phyloP scores from a whole-genome alignment of 139 green algal genomes.

The Haematococcus lacustris region DNA sequence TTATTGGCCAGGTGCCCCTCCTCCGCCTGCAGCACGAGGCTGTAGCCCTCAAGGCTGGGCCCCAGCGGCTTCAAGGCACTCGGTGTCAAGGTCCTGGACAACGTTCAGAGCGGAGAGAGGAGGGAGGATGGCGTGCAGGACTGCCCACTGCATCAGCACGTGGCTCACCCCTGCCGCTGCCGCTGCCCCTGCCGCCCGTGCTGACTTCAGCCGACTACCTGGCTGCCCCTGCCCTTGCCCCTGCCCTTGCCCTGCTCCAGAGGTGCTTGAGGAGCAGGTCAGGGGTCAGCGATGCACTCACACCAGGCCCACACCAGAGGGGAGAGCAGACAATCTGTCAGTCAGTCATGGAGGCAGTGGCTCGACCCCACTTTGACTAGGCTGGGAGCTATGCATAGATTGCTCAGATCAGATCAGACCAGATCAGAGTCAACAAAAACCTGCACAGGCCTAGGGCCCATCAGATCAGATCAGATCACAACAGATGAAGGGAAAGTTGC shows the following conservation, averaged over 20 bases:
- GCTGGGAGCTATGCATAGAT: too few relatives aligned
- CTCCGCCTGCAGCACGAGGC: slow-evolving; percentile 32
- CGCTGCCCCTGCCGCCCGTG: background rate
- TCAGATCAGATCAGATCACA: too few relatives aligned
- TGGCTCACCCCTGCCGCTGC: background rate
- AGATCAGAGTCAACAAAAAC: too few relatives aligned
- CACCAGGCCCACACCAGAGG: too few relatives aligned
- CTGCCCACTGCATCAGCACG: background rate
- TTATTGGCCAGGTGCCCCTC: slow-evolving; percentile 30
- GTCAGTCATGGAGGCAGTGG: too few relatives aligned
- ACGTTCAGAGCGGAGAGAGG: background rate
- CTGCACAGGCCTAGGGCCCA: too few relatives aligned
- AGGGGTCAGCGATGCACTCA: too few relatives aligned
- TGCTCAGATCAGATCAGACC: too few relatives aligned
- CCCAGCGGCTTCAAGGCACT: slow-evolving; percentile 30
- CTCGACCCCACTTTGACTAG: too few relatives aligned
- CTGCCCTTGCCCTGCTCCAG: background rate
- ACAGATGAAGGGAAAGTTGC: too few relatives aligned
- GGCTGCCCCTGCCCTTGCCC: background rate
- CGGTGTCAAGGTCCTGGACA: slow-evolving; percentile 39
- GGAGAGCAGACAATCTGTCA: too few relatives aligned
- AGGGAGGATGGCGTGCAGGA: background rate
- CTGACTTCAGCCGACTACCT: background rate
- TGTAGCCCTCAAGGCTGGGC: slow-evolving; percentile 4
- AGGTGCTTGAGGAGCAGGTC: background rate